Base-by-base conservation (phyloP, 805 yeast genomes). In the Peterozyma toletana region DNA sequence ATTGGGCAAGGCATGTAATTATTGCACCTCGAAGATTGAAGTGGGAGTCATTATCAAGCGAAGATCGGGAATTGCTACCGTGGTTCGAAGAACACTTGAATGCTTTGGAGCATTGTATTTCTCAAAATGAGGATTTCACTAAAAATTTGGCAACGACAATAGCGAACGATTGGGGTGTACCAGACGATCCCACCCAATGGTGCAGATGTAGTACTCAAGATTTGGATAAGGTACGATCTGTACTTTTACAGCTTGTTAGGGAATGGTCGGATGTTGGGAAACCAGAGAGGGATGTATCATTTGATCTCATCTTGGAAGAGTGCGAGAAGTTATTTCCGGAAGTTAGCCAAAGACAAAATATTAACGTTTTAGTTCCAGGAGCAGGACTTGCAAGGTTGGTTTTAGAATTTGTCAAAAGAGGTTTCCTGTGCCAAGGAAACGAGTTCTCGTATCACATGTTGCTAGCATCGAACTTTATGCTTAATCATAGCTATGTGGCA, bases 381-480 rank as follows among this genome's bases (percentile, higher is more conserved):
- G 73, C 81, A 43, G 86, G 86, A 0, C 60, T 80, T 31, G 86
- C 84, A 0, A 57, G 86, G 41, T 54, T 79, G 42, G 79, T 78
- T 30, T 60, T 71, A 40, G 86, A 80, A 41, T 60, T 78, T 45
- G 80, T 77, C 2, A 58, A 50, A 41, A 49, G 66, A 42, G 86
- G 86, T 3, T 80, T 77, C 53, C 60, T 69, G 63, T 69, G 77
- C n/a, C 83, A 80, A 51, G 87, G 87, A 0, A 81, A 80, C 53
- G 87, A 81, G 51, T 70, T 77, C 51, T 72, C 82, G 17, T 78
- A 77, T 54, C 85, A 77, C 52, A 80, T 81, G 85, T 58, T 81
- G 2, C 55, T 78, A 10, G 68, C 74, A 11, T 78, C 83, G 27
- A 75, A 71, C 49, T 78, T 62, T 49, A 57, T 80, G 4, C 56